Evolutionary conservation across 2,329 filamentous ascomycete genomes (phyloP).

Genomic region (Fusarium armeniacum): DNA sequence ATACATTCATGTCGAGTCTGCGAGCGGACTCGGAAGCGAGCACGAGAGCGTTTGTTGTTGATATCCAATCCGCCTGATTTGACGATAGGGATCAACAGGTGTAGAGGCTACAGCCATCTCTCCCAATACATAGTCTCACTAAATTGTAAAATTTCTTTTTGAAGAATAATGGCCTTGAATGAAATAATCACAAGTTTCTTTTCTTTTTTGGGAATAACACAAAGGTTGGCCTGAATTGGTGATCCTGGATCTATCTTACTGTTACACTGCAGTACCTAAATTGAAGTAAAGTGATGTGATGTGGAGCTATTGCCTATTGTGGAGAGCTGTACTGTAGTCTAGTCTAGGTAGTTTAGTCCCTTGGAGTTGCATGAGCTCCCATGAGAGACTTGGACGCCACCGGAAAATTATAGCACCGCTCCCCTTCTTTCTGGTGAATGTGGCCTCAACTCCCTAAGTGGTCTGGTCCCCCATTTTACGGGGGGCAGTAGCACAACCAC

Average conservation of each 20-base stretch:
- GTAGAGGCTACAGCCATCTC: constrained; percentile 48
- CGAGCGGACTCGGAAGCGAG: constrained; percentile 52
- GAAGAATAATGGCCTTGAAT: background rate
- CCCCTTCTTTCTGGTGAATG: constrained; percentile 57
- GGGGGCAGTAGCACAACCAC: constrained; percentile 37
- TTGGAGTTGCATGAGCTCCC: background rate
- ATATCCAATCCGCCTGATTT: constrained; percentile 38
- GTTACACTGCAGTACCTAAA: constrained; percentile 4
- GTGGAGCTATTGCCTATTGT: constrained; percentile 26
- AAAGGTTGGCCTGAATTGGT: constrained; percentile 19
- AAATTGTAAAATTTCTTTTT: constrained; percentile 52
- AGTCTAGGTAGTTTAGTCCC: background rate
- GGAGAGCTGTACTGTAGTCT: constrained; percentile 18
- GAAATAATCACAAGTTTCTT: constrained; percentile 23
- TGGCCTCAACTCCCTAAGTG: constrained; percentile 58
- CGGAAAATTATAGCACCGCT: constrained; percentile 56
- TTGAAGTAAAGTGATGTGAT: background rate
- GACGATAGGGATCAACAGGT: constrained; percentile 48
- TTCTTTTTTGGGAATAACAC: background rate
- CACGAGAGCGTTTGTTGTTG: constrained; percentile 51
- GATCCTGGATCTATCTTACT: background rate
- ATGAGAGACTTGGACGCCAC: constrained; percentile 6
- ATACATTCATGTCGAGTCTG: constrained; percentile 54
- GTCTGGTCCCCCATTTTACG: constrained; percentile 40
- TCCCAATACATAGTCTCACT: constrained; percentile 54